phyloP scores from a whole-genome alignment of 2,329 filamentous ascomycete genomes.

The Pleurostoma richardsiae region DNA sequence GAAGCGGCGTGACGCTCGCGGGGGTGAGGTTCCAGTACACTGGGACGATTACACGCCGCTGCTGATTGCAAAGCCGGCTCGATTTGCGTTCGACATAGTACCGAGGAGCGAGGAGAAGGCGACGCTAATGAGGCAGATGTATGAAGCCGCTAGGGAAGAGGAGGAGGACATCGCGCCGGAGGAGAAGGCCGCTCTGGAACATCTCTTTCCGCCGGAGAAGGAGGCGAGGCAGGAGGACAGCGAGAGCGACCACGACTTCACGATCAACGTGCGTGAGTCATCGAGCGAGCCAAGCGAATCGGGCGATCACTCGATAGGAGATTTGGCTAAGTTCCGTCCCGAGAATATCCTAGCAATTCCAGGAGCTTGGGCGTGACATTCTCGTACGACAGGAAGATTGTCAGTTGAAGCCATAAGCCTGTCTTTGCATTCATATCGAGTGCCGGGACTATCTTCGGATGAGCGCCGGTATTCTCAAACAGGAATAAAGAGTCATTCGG shows the following conservation, averaged over 20 bases:
- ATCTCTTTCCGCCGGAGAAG: conserved; percentile 7
- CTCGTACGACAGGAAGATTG: no score
- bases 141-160: conserved; percentile 24
- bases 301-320: background rate
- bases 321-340: no score
- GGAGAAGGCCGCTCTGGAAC: conserved; percentile 3
- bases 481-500: no score
- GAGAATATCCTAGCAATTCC: background rate
- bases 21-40: conserved; percentile 26
- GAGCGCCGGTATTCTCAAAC: no score
- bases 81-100: conserved; percentile 30
- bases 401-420: no score
- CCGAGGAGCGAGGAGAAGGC: conserved; percentile 18
- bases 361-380: background rate
- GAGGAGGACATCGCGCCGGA: conserved; percentile 20
- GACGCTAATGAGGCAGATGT: conserved; percentile 25
- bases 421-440: no score
- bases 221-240: conserved; percentile 6
- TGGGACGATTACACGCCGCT: conserved; percentile 38
- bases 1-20: conserved; percentile 16
- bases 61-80: conserved; percentile 35
- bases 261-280: conserved; percentile 11
- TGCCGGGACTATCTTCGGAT: no score
- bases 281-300: conserved; percentile 2
- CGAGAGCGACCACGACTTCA: conserved; percentile 10